A percentile compares a stretch with the other conserved stretches of the same genome.
Conservation (phyloP, 805 yeast genomes). For the Saccharomycopsis babjevae region DNA sequence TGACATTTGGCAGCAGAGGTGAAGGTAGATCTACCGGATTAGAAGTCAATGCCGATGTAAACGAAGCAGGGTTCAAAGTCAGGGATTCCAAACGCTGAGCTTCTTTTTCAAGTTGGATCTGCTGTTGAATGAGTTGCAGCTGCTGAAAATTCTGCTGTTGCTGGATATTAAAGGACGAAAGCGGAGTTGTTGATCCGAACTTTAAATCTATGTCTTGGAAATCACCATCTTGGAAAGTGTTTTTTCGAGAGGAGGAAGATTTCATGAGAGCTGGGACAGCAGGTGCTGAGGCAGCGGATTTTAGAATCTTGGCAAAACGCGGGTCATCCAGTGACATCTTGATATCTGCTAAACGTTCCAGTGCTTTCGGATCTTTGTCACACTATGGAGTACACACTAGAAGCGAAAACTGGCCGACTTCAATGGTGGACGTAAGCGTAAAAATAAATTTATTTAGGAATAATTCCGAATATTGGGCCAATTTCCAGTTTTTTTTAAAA, state of each 20-base stretch:
- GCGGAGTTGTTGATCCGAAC: not conserved
- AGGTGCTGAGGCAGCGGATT: not conserved
- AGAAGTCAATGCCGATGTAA: not conserved
- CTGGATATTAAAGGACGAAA: not conserved
- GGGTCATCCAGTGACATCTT: not conserved
- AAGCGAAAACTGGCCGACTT: no score
- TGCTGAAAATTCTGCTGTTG: not conserved
- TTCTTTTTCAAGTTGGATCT: not conserved
- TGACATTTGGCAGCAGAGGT: not conserved
- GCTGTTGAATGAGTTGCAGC: not conserved
- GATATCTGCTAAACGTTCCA: constrained; percentile 3
- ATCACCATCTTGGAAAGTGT: constrained; percentile 7
- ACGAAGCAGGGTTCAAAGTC: no score
- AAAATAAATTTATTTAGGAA: no score
- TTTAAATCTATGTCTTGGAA: constrained; percentile 18
- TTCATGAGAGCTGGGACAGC: constrained; percentile 2
- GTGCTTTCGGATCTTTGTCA: not conserved
- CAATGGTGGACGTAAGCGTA: no score
- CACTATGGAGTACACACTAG: not conserved
- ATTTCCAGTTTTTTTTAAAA: no score
- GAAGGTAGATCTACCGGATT: not conserved
- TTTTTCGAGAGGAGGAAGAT: constrained; percentile 1
- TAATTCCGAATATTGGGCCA: no score
- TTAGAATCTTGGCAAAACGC: not conserved
- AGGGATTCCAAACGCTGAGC: not conserved